Evolutionary conservation across 2,329 filamentous ascomycete species (phyloP), one percentile per base, ranked within the genome.

Genomic region (Magnaporthiopsis incrustans): DNA sequence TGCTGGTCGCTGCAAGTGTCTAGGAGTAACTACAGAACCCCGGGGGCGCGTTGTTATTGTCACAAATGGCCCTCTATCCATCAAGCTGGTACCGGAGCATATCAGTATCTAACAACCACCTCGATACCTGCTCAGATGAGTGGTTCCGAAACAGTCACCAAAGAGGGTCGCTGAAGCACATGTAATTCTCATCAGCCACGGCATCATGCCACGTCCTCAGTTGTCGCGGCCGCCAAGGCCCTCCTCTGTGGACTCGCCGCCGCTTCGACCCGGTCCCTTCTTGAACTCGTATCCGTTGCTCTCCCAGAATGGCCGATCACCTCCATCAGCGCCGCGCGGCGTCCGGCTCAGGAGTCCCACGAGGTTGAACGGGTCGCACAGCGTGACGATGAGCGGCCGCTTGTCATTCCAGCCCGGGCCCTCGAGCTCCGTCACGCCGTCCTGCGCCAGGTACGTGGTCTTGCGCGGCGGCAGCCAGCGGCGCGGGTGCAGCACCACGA

Each of bases 401-500:
- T 68, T 63, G 68, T 77, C 73, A 63, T 70, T 63, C 67, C 71
- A 73, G 1, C 71, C 73, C 2, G 67, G 66, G 0, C 73, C 74
- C 26, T 69, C 65, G 14, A 75, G 66, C 69, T 77, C 75, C 4
- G 73, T 75, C 7, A 69, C 67, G 5, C 77, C 76, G 65, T 80
- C 77, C 59, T 67, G 66, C 1, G 71, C 73, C n/a, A 81, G 71
- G 67, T 76, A 77, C 0, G 76, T 68, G 32, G 70, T 73, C 50
- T 71, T 71, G 63, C 73, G 68, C 50, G 69, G 64, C 0, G 78
- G 78, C 4, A 81, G 67, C 60, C 71, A 77, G 2, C 72, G 70
- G 11, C 77, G 73, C 2, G 78, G 77, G 65, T 79, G 74, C 22
- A 72, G 67, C 1, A 72, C 30, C 61, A 79, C 80, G 70, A 77